Evolutionary conservation across 2,329 filamentous ascomycete species (phyloP), one percentile per base, ranked within the genome.

Genomic region (Colletotrichum sp.): DNA sequence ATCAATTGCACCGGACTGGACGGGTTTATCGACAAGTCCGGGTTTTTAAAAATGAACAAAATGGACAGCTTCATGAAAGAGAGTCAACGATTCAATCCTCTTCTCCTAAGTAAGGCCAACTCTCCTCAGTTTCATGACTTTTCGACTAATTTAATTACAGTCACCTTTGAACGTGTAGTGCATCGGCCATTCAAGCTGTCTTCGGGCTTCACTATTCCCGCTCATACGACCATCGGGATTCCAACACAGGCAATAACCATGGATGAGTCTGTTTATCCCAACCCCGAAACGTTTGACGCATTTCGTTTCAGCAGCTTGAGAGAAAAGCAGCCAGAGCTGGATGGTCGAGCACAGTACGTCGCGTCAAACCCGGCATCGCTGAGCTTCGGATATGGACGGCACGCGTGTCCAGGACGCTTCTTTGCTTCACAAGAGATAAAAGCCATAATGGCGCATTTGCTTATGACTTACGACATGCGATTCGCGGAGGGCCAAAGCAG

Each of bases 401-500:
- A 69, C 8, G 66, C 66, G n/a, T 69, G 66, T 15, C 66, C 66
- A 51, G 66, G 66, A 11, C 66, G 66, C 18, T 69, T 69, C 9
- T 69, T 69, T 36, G 66, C 66, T 7, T 36, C 66, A 5, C 55
- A 61, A 16, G 66, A 69, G 27, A 69, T 69, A 27, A 69, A 69
- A 6, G 55, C 63, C 2, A 66, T 66, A n/a, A 66, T 66, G 47
- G 63, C 47, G 16, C 16, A 55, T 12, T 27, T 66, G 5, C 33
- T 66, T 5, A 27, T 15, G 18, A 29, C 13, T n/a, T 66, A 66
- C n/a, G 63, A 66, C 15, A 55, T 66, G 31, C 18, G 33, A n/a
- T 66, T 66, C 11, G 34, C 63, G 2, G 16, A 24, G 6, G 63
- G 55, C 18, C 57, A 61, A 34, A 51, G 12, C 27, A 34, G 34